These are phyloP conservation scores for Plasmodium relictum DNA, from an alignment of 169 alveolate genomes.

Conservation along the genomic window DNA sequence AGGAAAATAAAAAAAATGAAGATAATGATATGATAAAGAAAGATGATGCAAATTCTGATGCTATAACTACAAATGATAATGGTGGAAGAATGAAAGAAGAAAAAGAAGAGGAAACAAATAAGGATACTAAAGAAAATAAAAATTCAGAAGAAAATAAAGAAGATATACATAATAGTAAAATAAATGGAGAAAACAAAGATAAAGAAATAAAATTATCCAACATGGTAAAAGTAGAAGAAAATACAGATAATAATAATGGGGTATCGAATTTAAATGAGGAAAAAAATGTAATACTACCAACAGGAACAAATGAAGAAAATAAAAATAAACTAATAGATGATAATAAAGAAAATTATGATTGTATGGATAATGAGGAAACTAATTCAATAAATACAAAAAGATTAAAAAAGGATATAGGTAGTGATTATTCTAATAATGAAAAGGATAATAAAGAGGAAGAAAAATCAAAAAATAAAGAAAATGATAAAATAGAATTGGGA, in stretches of 20 bases:
- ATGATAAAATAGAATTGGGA: background rate
- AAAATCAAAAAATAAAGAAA: background rate
- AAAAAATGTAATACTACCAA: conserved; percentile 22
- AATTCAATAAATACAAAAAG: conserved; percentile 32
- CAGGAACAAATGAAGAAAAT: conserved; percentile 11
- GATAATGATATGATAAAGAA: conserved; percentile 30
- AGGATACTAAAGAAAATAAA: conserved; percentile 5
- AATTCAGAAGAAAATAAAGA: conserved; percentile 32
- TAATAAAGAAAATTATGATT: conserved; percentile 24
- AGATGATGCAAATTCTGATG: conserved; percentile 21
- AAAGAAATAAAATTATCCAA: background rate
- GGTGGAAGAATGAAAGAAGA: background rate
- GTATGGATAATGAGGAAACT: conserved; percentile 23
- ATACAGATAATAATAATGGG: background rate
- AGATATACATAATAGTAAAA: background rate
- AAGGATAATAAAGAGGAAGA: conserved; percentile 19
- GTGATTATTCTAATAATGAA: conserved; percentile 5
- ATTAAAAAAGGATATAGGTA: conserved; percentile 48
- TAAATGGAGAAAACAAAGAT: background rate
- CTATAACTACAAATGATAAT: conserved; percentile 15
- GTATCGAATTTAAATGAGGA: conserved; percentile 1
- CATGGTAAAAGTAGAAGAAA: conserved; percentile 6
- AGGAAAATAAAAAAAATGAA: conserved; percentile 18
- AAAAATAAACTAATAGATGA: conserved; percentile 28
- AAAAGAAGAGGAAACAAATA: conserved; percentile 41